These are phyloP conservation scores for Picochlorum sp. DNA, from an alignment of 139 green algal species.

Conservation along the genomic window DNA sequence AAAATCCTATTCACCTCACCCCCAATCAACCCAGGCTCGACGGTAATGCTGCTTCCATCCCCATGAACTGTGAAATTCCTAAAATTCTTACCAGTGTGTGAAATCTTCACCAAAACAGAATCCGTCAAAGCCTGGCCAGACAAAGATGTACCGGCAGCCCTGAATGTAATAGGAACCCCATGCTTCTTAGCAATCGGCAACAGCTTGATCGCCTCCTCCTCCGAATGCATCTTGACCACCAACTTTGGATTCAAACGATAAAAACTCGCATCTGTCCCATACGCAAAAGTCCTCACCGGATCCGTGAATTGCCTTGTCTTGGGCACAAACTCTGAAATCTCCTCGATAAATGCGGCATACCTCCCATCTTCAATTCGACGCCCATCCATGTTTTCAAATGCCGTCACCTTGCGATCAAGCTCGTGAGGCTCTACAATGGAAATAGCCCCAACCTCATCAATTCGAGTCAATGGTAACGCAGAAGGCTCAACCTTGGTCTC, in stretches of 20 bases:
- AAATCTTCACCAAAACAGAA: slow-evolving; percentile 91
- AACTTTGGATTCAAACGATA: slow-evolving; percentile 89
- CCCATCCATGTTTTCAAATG: slow-evolving; percentile 62
- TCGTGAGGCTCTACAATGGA: slow-evolving; percentile 21
- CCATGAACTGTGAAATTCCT: slow-evolving; percentile 80
- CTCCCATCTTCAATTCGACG: slow-evolving; percentile 79
- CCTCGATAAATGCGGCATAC: slow-evolving; percentile 74
- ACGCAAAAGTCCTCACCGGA: slow-evolving; percentile 87
- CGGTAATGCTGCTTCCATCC: slow-evolving; percentile 84
- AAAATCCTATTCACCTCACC: slow-evolving; percentile 87
- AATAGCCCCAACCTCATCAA: slow-evolving; percentile 29
- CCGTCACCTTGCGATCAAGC: slow-evolving; percentile 8
- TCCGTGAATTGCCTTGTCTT: slow-evolving; percentile 69
- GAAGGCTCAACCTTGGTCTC: slow-evolving; percentile 7
- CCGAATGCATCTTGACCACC: slow-evolving; percentile 73
- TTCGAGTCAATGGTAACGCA: slow-evolving; percentile 14
- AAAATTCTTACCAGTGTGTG: slow-evolving; percentile 93
- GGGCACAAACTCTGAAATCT: slow-evolving; percentile 75
- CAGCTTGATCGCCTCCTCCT: slow-evolving; percentile 79
- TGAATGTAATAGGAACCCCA: slow-evolving; percentile 90
- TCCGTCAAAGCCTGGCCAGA: slow-evolving; percentile 90
- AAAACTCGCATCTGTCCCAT: slow-evolving; percentile 91
- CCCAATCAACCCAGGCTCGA: slow-evolving; percentile 90
- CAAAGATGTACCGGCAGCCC: slow-evolving; percentile 87
- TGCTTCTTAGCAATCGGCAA: slow-evolving; percentile 78